phyloP scores from a whole-genome alignment of 441 rosid genomes.

The Croton laevigatus region DNA sequence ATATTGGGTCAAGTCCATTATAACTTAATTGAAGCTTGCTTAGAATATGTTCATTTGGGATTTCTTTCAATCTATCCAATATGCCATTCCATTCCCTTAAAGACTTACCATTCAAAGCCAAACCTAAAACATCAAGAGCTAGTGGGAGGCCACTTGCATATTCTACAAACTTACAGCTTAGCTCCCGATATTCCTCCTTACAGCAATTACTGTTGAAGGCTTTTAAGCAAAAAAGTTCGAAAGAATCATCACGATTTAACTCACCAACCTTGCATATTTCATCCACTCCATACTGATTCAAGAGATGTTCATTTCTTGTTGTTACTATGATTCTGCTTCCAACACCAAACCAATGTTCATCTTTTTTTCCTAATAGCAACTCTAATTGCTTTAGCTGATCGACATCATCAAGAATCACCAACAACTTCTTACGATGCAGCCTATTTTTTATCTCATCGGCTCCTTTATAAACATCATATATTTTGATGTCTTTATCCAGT shows the following conservation, averaged over 20 bases:
- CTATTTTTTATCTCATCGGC: background rate
- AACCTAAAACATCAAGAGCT: conserved; percentile 12
- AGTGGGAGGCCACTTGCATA: conserved; percentile 13
- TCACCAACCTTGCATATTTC: conserved; percentile 9
- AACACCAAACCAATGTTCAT: conserved; percentile 21
- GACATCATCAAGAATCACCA: conserved; percentile 22
- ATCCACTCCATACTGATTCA: conserved; percentile 7
- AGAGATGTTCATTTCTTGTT: conserved; percentile 21
- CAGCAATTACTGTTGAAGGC: background rate
- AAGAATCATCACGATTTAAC: background rate
- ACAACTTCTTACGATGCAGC: background rate
- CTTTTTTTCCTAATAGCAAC: conserved; percentile 10
- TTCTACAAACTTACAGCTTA: background rate
- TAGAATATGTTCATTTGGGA: conserved; percentile 9
- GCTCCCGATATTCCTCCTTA: background rate
- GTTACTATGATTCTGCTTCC: conserved; percentile 27
- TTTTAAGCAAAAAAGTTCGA: background rate
- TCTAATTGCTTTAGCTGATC: conserved; percentile 9
- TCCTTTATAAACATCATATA: conserved; percentile 2
- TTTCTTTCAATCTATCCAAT: conserved; percentile 9
- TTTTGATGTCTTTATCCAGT: background rate
- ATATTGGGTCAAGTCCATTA: conserved; percentile 16
- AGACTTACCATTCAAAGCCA: conserved; percentile 1
- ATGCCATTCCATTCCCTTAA: background rate
- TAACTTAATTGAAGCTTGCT: conserved; percentile 17